Base-by-base conservation (phyloP, 2,329 filamentous ascomycete species). In the Paradendryphiella salina region DNA sequence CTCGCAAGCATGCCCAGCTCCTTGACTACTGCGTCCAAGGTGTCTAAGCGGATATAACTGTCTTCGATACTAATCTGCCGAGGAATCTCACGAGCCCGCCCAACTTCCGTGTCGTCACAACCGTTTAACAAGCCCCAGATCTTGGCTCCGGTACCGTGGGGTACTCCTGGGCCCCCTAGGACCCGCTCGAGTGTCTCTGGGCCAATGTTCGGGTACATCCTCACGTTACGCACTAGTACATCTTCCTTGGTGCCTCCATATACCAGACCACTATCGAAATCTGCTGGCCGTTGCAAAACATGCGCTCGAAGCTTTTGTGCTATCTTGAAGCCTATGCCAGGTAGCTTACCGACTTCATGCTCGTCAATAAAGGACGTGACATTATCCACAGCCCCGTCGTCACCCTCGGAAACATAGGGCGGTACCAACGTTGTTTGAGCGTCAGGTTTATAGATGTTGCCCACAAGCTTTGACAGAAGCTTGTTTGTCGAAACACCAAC, bases 51-150 rank as follows among this genome's bases (percentile, higher is more conserved):
- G 18, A 83, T 81, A 70, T 96, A 97, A 13, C 90, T 94, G 73
- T 97, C 92, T 69, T 97, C 93, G 57, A 97, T 94, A 71, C 90
- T 94, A 68, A 97, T 95, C 72, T 96, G 92, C 1, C 84, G 85
- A 0, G 93, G 93, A 1, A 95, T 74, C 36, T 85, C 82, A 60
- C 83, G 83, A 1, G 85, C 87, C 56, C 85, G 80, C 41, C 85
- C 84, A 14, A 97, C 90, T 51, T 89, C 85, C 0, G 82, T 79
- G 44, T 85, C 76, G 69, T 97, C 93, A 21, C 90, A 79, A 5
- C 92, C 93, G 69, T 96, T 87, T 2, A 97, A 75, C 5, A 96
- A 77, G 14, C 77, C 79, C 90, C 90, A 97, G 3, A 91, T 76
- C 60, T 84, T 87, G 28, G 76, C 70, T 0, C 90, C 90, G 44